phyloP scores from a whole-genome alignment of 805 yeast species.

The Vanderwaltozyma polyspora region DNA sequence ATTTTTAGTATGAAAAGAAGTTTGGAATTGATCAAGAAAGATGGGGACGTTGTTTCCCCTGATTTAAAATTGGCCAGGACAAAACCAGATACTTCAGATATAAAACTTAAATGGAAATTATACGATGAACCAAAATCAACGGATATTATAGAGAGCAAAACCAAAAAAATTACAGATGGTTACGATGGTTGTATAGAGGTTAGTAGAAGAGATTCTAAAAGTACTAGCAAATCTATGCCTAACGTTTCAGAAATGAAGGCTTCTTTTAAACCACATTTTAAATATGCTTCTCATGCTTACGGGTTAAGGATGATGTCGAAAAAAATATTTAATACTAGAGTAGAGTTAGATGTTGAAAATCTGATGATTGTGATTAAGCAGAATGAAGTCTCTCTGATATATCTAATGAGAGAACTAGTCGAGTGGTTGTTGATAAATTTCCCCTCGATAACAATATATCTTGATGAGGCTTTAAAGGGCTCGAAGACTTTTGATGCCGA shows the following conservation, averaged over 20 bases:
- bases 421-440: constrained; percentile 53
- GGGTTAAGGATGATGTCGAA: constrained; percentile 70
- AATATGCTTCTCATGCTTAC: constrained; percentile 69
- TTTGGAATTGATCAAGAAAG: too few species aligned
- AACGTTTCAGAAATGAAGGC: constrained; percentile 3
- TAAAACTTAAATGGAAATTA: too few species aligned
- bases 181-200: constrained; percentile 3
- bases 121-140: too few species aligned
- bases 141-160: background rate
- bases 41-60: too few species aligned
- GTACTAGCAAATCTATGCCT: constrained; percentile 3
- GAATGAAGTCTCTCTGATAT: constrained; percentile 66
- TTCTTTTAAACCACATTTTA: constrained; percentile 41
- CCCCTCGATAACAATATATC: constrained; percentile 44
- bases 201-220: too few species aligned
- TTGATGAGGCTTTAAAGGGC: constrained; percentile 54
- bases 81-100: too few species aligned
- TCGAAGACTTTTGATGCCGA: constrained; percentile 54
- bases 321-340: constrained; percentile 57
- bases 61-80: too few species aligned
- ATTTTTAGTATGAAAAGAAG: too few species aligned
- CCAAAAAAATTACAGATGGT: background rate
- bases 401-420: constrained; percentile 65
- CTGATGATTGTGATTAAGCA: constrained; percentile 85
- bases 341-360: constrained; percentile 56